Evolutionary conservation across 495 filamentous ascomycete species (phyloP), one percentile per base, ranked within the genome.

Genomic region (Patellaria atrata): DNA sequence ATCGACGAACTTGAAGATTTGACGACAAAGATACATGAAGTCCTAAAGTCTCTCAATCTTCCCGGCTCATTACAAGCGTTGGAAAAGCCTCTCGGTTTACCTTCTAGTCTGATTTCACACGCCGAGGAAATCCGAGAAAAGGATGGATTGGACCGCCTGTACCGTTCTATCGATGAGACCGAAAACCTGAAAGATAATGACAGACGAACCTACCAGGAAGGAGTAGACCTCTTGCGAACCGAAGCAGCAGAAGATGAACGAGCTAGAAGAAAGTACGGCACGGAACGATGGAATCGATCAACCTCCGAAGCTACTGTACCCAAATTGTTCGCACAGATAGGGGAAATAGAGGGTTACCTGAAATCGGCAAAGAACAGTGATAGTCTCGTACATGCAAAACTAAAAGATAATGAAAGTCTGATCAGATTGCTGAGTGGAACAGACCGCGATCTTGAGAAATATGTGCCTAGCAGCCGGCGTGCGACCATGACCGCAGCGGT

Each of bases 111-210:
- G 3, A 68, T 81, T 6, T 77, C 85, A 8, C 89, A 94, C 48
- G 89, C 89, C 6, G 91, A 97, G 46, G 89, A 96, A 48, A 77
- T 97, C 32, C 70, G 82, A n/a, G 87, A 96, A 51, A 81, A 84
- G 45, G 82, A 91, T 50, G 87, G 87, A 0, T 54, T 87, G 13
- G 69, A 76, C 40, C 65, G 75, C 12, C 54, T 97, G 3, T 68
- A 76, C 29, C 68, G 72, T 17, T 79, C 80, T 11, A 79, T 94
- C 26, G 73, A 77, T 5, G 86, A 96, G 47, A 91, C 82, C 4
- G 73, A 79, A 23, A 93, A 82, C 52, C 64, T 96, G 22, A 89
- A 86, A 51, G 56, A 65, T 1, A 80, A 75, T 40, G 80, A 93
- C 49, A 54, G 65, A 33, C 66, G 70, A 0, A 67, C 82, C 2